Conservation (phyloP, 192 early-diverging fungal genomes). For the Backusella liffmaniae region DNA sequence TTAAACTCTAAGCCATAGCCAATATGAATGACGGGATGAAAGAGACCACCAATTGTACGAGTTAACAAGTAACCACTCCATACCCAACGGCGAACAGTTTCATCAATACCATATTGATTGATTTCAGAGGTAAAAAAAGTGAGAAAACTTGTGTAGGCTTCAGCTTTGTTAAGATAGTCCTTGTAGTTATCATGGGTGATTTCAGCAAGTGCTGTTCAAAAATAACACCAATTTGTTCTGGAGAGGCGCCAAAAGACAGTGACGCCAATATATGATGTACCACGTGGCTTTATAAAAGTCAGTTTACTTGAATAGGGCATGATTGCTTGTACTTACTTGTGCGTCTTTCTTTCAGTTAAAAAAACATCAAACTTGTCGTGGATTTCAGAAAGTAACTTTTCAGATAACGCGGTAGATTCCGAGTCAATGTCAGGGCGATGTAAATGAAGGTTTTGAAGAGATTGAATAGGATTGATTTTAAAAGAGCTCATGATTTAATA, state of each 20-base stretch:
- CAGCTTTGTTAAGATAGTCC: conserved; percentile 34
- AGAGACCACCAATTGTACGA: conserved; percentile 45
- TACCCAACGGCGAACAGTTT: conserved; percentile 43
- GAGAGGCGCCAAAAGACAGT: conserved; percentile 48
- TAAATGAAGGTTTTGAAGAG: neutral
- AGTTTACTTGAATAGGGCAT: neutral
- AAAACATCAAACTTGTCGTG: conserved; percentile 50
- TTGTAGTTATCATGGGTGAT: conserved; percentile 43
- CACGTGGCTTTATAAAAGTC: conserved; percentile 36
- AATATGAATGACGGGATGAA: conserved; percentile 61
- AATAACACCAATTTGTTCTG: conserved; percentile 46
- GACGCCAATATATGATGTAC: conserved; percentile 53
- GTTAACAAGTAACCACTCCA: conserved; percentile 43
- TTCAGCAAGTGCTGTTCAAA: conserved; percentile 40
- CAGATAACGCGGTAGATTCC: conserved; percentile 36
- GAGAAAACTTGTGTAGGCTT: conserved; percentile 46
- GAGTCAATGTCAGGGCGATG: conserved; percentile 41
- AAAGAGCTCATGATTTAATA: neutral
- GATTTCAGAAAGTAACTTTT: conserved; percentile 45
- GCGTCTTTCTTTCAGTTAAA: conserved; percentile 52
- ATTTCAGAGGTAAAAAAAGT: conserved; percentile 51
- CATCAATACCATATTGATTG: conserved; percentile 30
- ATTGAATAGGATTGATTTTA: neutral
- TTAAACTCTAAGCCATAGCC: conserved; percentile 62
- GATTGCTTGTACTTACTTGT: conserved; percentile 42